A percentile compares a stretch with the other conserved stretches of the same genome.
Evolutionary conservation across 1,284 basidiomycete species (phyloP).

Genomic region (Porogramme epimiltina): DNA sequence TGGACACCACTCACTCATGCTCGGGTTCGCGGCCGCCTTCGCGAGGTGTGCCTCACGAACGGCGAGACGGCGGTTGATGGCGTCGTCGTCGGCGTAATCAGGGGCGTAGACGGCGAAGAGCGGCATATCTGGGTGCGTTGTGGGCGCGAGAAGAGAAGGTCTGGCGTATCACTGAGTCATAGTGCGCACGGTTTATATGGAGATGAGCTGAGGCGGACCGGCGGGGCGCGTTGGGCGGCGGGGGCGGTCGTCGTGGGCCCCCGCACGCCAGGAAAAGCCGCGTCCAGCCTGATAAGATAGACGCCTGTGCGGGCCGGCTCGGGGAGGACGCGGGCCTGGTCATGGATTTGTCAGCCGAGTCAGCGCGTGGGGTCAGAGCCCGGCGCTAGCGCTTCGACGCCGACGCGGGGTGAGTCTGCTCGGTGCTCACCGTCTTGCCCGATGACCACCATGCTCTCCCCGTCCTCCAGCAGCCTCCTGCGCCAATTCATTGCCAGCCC

Average conservation of each 20-base stretch:
- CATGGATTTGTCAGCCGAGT: too few species aligned
- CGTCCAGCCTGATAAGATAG: slow-evolving; percentile 11
- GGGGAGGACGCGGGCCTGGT: too few species aligned
- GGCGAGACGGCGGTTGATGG: slow-evolving; percentile 28
- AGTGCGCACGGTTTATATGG: neutral
- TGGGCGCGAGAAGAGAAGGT: too few species aligned
- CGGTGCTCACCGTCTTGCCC: neutral
- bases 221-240: neutral
- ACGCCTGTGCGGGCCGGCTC: slow-evolving; percentile 1
- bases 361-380: too few species aligned
- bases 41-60: slow-evolving; percentile 33
- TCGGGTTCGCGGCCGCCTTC: slow-evolving; percentile 20
- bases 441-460: slow-evolving; percentile 9
- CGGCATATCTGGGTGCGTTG: slow-evolving; percentile 9
- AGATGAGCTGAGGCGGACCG: neutral
- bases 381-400: too few species aligned
- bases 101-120: slow-evolving; percentile 39
- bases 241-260: slow-evolving; percentile 2
- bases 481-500: slow-evolving; percentile 8
- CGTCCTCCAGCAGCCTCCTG: slow-evolving; percentile 4
- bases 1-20: slow-evolving; percentile 24
- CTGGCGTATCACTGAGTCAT: neutral
- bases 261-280: neutral
- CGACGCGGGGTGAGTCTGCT: neutral
- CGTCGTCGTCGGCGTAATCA: slow-evolving; percentile 35